A percentile compares a stretch with the other conserved stretches of the same genome.
Evolutionary conservation across 129 eudicot species (phyloP).

Genomic region (Ambrosia trifida): DNA sequence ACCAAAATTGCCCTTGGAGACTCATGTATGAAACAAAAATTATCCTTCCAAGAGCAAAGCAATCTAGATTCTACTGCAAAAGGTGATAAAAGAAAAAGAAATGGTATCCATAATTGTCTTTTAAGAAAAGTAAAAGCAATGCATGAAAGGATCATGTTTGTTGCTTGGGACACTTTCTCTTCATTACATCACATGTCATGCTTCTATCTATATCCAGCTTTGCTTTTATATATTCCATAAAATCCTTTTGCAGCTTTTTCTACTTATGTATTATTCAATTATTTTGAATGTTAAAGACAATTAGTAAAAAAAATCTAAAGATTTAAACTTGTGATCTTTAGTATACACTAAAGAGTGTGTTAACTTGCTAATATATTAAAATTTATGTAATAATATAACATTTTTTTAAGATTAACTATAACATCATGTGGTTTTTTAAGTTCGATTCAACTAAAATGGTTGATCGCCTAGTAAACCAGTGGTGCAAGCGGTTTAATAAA

Average conservation of each 20-base stretch:
- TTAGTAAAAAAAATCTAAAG: too few species aligned
- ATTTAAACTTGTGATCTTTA: too few species aligned
- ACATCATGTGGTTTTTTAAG: too few species aligned
- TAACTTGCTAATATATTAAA: too few species aligned
- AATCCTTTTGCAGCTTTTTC: background rate
- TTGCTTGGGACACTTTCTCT: constrained; percentile 33
- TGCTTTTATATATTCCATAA: background rate
- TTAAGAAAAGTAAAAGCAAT: constrained; percentile 30
- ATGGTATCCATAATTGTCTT: constrained; percentile 40
- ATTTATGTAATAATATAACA: too few species aligned
- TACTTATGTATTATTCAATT: background rate
- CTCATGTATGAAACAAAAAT: constrained; percentile 22
- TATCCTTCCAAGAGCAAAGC: constrained; percentile 37
- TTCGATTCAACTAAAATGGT: too few species aligned
- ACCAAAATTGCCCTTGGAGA: constrained; percentile 29
- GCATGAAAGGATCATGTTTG: constrained; percentile 34
- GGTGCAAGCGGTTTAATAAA: too few species aligned
- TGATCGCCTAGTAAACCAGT: too few species aligned
- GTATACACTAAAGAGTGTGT: too few species aligned
- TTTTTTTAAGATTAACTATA: too few species aligned
- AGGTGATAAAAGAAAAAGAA: constrained; percentile 20
- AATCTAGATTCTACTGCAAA: constrained; percentile 32
- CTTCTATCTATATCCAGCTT: background rate
- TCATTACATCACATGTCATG: constrained; percentile 33
- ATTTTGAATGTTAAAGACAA: too few species aligned